Evolutionary conservation across 345 rosid species (phyloP).

Genomic region (Eucalyptus marginata): DNA sequence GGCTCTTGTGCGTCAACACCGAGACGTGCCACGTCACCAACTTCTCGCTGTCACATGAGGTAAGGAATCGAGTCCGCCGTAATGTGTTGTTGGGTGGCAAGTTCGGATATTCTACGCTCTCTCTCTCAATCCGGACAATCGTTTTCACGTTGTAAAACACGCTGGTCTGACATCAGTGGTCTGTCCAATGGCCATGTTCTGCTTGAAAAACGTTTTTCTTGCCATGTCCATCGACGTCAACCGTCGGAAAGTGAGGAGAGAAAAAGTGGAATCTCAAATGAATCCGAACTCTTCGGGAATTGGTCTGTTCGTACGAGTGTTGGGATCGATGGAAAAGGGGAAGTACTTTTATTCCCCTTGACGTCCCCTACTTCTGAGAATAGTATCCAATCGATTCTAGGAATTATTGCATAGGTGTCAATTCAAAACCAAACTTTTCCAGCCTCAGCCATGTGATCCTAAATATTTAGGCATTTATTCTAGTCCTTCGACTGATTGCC

Average conservation of each 20-base stretch:
- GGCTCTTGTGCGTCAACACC: slow-evolving; percentile 60
- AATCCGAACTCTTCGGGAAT: not conserved
- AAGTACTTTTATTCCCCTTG: not conserved
- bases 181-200: not conserved
- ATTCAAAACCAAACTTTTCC: not conserved
- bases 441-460: rapidly evolving
- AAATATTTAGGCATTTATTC: not conserved
- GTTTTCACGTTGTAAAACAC: not conserved
- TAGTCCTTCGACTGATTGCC: not conserved
- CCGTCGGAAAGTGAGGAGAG: not conserved
- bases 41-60: slow-evolving; percentile 82
- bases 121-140: not conserved
- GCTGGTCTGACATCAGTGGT: not conserved
- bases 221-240: not conserved
- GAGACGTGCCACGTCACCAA: slow-evolving; percentile 73
- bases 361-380: too few relatives aligned
- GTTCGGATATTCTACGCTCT: not conserved
- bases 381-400: not conserved
- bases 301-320: not conserved
- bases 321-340: not conserved
- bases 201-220: not conserved
- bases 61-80: not conserved
- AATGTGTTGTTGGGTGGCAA: not conserved
- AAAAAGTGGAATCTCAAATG: not conserved
- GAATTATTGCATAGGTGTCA: not conserved